A percentile compares a stretch with the other conserved stretches of the same genome.
Evolutionary conservation across 2,329 filamentous ascomycete species (phyloP).

Genomic region (Colletotrichum sp.): DNA sequence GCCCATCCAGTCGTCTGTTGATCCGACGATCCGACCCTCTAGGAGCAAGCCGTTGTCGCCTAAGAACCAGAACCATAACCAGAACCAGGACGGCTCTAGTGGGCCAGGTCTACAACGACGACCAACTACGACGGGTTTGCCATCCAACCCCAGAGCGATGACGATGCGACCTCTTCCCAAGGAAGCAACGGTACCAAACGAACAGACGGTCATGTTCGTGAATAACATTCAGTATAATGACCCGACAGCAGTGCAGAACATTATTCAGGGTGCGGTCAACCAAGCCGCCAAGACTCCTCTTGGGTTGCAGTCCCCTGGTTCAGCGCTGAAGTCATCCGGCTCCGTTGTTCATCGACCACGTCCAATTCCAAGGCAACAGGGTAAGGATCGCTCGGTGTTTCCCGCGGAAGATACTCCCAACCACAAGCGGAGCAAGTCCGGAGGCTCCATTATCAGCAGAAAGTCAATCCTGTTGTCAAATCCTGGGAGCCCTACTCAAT

Average conservation of each 20-base stretch:
- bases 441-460: conserved; percentile 46
- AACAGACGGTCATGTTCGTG: conserved; percentile 59
- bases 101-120: conserved; percentile 40
- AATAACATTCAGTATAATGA: conserved; percentile 62
- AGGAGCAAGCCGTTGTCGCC: conserved; percentile 31
- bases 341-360: conserved; percentile 61
- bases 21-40: conserved; percentile 34
- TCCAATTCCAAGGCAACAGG: conserved; percentile 56
- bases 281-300: conserved; percentile 27
- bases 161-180: conserved; percentile 32
- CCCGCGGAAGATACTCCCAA: conserved; percentile 46
- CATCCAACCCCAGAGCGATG: conserved; percentile 49
- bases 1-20: conserved; percentile 35
- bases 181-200: conserved; percentile 30
- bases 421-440: conserved; percentile 56
- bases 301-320: background rate
- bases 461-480: conserved; percentile 50
- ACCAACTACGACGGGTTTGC: conserved; percentile 48
- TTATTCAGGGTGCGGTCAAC: conserved; percentile 49
- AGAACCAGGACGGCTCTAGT: conserved; percentile 25
- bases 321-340: conserved; percentile 26
- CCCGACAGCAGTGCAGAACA: conserved; percentile 50
- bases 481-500: conserved; percentile 50
- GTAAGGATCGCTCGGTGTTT: conserved; percentile 52
- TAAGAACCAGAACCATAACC: conserved; percentile 13